A percentile compares a stretch with the other conserved stretches of the same genome.
Evolutionary conservation across 805 yeast species (phyloP).

Genomic region (Geotrichum ghanense): DNA sequence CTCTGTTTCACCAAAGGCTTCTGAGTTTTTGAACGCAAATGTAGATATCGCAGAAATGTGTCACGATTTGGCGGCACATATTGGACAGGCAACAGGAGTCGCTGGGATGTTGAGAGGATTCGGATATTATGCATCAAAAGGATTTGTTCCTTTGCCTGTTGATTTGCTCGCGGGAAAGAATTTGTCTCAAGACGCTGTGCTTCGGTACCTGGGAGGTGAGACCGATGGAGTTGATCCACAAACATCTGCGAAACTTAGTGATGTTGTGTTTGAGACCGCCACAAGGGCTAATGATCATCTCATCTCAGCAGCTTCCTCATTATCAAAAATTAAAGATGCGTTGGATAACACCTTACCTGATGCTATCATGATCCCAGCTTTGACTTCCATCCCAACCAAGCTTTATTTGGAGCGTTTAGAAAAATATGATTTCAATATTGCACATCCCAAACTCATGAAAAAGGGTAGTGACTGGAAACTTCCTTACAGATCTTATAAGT

Average conservation of each 20-base stretch:
- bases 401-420: conserved; percentile 53
- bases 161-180: conserved; percentile 42
- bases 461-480: conserved; percentile 46
- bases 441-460: conserved; percentile 31
- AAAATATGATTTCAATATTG: conserved; percentile 51
- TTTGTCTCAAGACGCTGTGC: conserved; percentile 52
- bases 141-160: conserved; percentile 49
- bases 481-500: conserved; percentile 47
- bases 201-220: neutral
- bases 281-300: conserved; percentile 73
- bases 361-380: conserved; percentile 52
- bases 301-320: conserved; percentile 51
- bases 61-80: conserved; percentile 60
- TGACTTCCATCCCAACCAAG: conserved; percentile 55
- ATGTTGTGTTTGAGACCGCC: conserved; percentile 58
- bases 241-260: conserved; percentile 28
- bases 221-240: conserved; percentile 30
- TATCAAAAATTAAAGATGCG: conserved; percentile 29
- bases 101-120: conserved; percentile 53
- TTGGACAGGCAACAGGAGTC: conserved; percentile 72
- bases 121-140: conserved; percentile 42
- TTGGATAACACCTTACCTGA: conserved; percentile 35
- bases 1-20: conserved; percentile 43
- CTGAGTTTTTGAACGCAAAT: conserved; percentile 36
- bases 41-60: conserved; percentile 32